Evolutionary conservation across 768 basidiomycete species (phyloP).

Genomic region (Calvatia gigantea): DNA sequence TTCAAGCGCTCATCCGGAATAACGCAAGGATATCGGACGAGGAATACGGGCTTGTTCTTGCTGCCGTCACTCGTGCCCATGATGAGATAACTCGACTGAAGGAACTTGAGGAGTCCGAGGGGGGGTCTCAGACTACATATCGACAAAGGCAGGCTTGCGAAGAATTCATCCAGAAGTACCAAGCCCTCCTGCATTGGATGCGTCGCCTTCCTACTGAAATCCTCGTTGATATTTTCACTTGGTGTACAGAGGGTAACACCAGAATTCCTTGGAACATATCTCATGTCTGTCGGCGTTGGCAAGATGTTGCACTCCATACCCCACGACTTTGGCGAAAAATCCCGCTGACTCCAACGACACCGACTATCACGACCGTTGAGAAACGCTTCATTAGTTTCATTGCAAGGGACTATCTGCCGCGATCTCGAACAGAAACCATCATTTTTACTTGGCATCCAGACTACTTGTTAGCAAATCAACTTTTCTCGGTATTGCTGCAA

Average conservation of each 20-base stretch:
- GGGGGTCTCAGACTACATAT: background rate
- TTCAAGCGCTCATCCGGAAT: background rate
- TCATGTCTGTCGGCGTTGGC: background rate
- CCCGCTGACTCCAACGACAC: background rate
- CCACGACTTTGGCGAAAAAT: background rate
- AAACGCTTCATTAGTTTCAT: background rate
- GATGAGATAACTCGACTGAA: background rate
- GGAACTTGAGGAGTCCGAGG: background rate
- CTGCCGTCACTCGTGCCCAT: background rate
- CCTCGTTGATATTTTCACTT: background rate
- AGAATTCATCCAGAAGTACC: background rate
- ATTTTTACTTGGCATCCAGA: background rate
- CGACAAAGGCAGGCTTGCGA: background rate
- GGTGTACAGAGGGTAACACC: background rate
- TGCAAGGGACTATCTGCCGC: background rate
- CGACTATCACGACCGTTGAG: background rate
- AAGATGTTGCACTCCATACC: background rate
- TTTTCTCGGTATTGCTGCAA: background rate
- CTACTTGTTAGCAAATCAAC: background rate
- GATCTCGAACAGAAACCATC: background rate
- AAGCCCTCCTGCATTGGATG: background rate
- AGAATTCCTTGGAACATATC: background rate
- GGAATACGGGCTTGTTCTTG: background rate
- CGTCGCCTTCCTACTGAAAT: background rate
- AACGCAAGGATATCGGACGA: background rate